Percentiles rank a stretch among this genome's conserved stretches.
These are phyloP conservation scores for Fusarium sp. DNA, from an alignment of 2,329 filamentous ascomycete genomes.

Conservation along the genomic window DNA sequence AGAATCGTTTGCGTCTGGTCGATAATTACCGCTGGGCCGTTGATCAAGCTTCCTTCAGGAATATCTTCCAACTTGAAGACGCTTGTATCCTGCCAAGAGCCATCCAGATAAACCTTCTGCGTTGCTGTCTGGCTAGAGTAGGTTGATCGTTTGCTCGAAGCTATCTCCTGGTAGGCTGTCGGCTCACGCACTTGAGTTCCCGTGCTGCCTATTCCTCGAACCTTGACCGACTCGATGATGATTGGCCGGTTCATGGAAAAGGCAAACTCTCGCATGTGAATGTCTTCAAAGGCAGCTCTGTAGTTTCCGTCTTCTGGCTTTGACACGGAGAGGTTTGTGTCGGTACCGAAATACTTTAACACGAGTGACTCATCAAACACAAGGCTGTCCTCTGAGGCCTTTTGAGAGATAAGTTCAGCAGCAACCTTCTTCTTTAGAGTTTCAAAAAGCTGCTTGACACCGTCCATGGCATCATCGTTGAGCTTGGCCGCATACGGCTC, in stretches of 20 bases:
- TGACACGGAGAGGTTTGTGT: conserved; percentile 54
- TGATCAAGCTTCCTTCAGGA: conserved; percentile 8
- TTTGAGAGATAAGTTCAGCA: conserved; percentile 53
- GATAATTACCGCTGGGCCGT: conserved; percentile 47
- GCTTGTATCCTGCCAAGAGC: conserved; percentile 8
- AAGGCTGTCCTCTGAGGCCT: conserved; percentile 52
- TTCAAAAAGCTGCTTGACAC: conserved; percentile 37
- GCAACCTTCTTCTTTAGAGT: conserved; percentile 46
- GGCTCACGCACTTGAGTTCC: not conserved
- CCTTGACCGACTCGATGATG: conserved; percentile 52
- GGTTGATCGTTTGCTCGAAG: not conserved
- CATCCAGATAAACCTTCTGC: conserved; percentile 17
- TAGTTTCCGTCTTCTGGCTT: conserved; percentile 50
- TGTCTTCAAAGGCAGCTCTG: conserved; percentile 47
- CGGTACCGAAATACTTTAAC: conserved; percentile 60
- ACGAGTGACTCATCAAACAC: conserved; percentile 55
- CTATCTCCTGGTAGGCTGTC: not conserved
- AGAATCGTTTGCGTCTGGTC: conserved; percentile 47
- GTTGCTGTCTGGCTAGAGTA: not conserved
- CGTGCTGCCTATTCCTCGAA: conserved; percentile 28
- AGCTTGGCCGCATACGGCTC: conserved; percentile 46
- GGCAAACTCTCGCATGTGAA: conserved; percentile 54
- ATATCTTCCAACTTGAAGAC: conserved; percentile 9
- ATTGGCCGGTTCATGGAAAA: conserved; percentile 52
- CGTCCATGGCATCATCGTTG: not conserved